phyloP scores from a whole-genome alignment of 2,329 filamentous ascomycete genomes.

The Arthroderma sp. region DNA sequence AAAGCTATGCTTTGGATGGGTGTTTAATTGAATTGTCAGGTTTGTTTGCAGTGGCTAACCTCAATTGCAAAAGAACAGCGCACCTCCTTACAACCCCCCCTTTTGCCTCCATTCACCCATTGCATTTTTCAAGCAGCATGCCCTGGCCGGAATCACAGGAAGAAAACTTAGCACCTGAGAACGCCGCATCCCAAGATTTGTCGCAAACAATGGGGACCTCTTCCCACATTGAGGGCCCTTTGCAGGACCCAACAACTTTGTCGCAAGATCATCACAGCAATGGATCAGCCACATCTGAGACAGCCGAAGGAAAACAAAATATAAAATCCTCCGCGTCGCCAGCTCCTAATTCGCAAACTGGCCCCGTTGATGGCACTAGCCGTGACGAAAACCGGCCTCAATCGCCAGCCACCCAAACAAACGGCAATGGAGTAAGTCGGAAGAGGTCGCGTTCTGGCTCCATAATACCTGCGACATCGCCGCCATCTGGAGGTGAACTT shows the following conservation, averaged over 20 bases:
- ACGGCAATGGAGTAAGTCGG: conserved; percentile 38
- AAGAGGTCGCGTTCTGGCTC: conserved; percentile 50
- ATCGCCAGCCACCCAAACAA: conserved; percentile 22
- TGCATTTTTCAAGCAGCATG: no score
- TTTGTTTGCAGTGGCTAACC: no score
- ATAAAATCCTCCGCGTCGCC: conserved; percentile 35
- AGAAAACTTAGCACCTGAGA: no score
- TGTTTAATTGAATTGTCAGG: no score
- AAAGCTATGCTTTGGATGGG: no score
- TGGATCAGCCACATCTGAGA: conserved; percentile 1
- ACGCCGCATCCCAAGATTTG: no score
- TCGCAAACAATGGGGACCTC: no score
- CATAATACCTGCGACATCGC: conserved; percentile 30
- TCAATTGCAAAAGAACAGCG: no score
- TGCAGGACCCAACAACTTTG: not conserved
- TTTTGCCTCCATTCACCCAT: no score
- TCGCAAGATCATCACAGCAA: not conserved
- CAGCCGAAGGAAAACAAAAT: conserved; percentile 30
- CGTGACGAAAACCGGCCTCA: conserved; percentile 18
- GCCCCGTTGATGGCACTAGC: conserved; percentile 21
- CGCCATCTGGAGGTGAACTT: conserved; percentile 18
- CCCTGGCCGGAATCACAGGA: no score
- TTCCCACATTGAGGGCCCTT: not conserved
- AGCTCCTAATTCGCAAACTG: conserved; percentile 27
- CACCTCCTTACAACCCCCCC: no score